Evolutionary conservation across 805 yeast genomes (phyloP), one percentile per base, ranked within the genome.

Genomic region (Grigorovia jiainica): DNA sequence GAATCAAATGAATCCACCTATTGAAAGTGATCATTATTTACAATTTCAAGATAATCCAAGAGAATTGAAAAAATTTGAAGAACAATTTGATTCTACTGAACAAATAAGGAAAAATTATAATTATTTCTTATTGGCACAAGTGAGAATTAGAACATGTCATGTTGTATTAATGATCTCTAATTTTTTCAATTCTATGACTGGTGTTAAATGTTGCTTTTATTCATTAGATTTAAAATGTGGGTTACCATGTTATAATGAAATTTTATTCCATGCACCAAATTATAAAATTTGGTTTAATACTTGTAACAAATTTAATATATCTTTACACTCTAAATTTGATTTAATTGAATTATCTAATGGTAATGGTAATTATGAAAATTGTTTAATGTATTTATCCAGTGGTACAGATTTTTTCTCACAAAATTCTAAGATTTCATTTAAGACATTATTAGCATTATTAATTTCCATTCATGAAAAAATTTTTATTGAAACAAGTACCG

Each of bases 61-160:
- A 61, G 38, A 69, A 63, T 51, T 80, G 72, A 66, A 71, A 65
- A 47, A 56, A 34, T 49, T 58, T 18, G 48, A 51, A 34, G 49
- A 47, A 19, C 52, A 54, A 32, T 59, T 57, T 39, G 54, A 54
- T 20, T 53, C 63, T 2, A 48, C 56, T 10, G 58, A 52, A 31
- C 55, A 54, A 37, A 52, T 60, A 21, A 55, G 57, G 39, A 63
- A 61, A 27, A 62, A 64, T 41, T 69, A 64, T 47, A 57, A 67
- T 20, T 76, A 76, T 48, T 83, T 81, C 53, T 71, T 87, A 29
- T 67, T 70, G 37, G 73, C 79, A 17, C 96, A 89, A 62, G 75
- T 89, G 23, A 81, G 92, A 44, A 73, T 77, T 23, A 73, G 97
- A 52, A 84, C 87, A 1, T 72, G 83, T 53, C 85, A 81, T 52